Percentiles rank a stretch among this genome's conserved stretches.
Evolutionary conservation across 352 stramenopile species (phyloP).

Genomic region (Globisporangium nodosum): DNA sequence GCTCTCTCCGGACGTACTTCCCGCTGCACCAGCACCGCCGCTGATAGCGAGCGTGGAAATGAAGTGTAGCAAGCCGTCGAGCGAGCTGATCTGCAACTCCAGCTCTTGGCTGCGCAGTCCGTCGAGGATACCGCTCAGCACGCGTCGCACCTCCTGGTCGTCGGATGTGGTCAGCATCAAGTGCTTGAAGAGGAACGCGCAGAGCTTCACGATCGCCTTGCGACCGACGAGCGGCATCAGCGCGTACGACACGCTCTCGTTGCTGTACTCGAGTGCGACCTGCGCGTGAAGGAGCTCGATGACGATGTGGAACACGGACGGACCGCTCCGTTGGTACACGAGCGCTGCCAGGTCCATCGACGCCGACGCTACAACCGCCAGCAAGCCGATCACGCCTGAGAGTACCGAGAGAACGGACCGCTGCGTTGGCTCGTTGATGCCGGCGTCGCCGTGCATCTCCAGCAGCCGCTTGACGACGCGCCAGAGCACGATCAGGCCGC

Average conservation of each 20-base stretch:
- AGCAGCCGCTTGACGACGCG: conserved; percentile 29
- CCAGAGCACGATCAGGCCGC: conserved; percentile 56
- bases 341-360: conserved; percentile 40
- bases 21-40: not conserved
- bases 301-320: conserved; percentile 13
- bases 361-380: conserved; percentile 51
- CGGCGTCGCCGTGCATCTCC: conserved; percentile 12
- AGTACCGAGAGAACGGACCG: conserved; percentile 27
- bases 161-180: conserved; percentile 44
- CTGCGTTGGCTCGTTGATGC: conserved; percentile 1
- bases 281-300: conserved; percentile 45
- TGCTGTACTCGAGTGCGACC: conserved; percentile 48
- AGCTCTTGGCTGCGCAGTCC: conserved; percentile 60
- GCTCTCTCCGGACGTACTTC: conserved; percentile 11
- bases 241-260: conserved; percentile 1
- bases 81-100: conserved; percentile 58
- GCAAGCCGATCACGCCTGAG: conserved; percentile 38
- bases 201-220: conserved; percentile 69
- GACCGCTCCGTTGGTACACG: conserved; percentile 22
- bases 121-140: conserved; percentile 57
- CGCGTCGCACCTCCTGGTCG: conserved; percentile 38
- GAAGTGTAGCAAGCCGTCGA: conserved; percentile 74
- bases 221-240: conserved; percentile 31
- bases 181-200: conserved; percentile 74
- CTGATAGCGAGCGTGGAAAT: conserved; percentile 39